Percentiles rank a stretch among this genome's conserved stretches.
phyloP scores from a whole-genome alignment of 2,329 filamentous ascomycete genomes.

The Ophiostoma sp. region DNA sequence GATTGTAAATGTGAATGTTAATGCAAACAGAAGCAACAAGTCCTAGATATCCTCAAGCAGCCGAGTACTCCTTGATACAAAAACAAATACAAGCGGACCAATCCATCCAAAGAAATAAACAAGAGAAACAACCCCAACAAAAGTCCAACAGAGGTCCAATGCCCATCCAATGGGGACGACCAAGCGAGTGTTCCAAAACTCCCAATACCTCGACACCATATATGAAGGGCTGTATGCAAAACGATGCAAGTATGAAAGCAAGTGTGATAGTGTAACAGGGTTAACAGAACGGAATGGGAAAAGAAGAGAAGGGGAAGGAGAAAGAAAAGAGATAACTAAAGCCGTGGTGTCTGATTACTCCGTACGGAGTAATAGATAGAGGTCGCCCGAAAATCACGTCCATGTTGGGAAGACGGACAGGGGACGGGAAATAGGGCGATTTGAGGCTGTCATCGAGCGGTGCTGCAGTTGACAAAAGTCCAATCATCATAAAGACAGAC shows the following conservation, averaged over 20 bases:
- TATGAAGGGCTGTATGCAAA: neutral
- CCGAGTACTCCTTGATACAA: neutral
- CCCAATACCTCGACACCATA: slow-evolving; percentile 9
- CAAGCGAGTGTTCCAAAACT: slow-evolving; percentile 12
- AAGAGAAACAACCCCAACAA: neutral
- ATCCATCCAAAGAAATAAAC: neutral
- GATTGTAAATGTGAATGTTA: neutral
- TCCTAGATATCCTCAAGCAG: neutral
- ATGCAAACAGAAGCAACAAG: neutral
- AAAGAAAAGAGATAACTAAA: neutral
- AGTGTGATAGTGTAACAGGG: slow-evolving; percentile 3
- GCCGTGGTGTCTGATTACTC: neutral
- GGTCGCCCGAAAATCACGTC: neutral
- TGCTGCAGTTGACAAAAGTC: neutral
- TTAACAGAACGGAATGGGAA: neutral
- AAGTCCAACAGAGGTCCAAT: neutral
- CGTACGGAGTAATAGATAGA: neutral
- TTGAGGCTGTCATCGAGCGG: neutral
- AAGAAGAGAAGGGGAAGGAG: too few relatives aligned
- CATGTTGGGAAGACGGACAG: neutral
- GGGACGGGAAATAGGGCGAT: neutral
- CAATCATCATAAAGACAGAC: neutral
- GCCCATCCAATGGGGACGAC: neutral
- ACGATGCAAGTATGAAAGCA: neutral
- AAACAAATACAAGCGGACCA: neutral